A percentile compares a stretch with the other conserved stretches of the same genome.
Evolutionary conservation across 352 stramenopile species (phyloP).

Genomic region (Globisporangium cylindrosporum): DNA sequence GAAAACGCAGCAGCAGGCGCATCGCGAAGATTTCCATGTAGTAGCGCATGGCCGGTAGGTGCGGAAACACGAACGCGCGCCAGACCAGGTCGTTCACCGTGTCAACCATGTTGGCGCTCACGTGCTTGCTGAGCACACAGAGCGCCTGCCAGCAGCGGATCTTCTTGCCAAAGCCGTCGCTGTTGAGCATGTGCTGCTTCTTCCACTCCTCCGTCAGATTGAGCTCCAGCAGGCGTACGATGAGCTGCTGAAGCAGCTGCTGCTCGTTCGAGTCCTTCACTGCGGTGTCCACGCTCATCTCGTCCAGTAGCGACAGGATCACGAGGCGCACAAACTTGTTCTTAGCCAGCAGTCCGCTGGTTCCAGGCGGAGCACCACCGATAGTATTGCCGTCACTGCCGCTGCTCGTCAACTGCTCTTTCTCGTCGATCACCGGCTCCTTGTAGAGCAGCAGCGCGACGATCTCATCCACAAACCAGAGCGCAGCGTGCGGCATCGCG

Average conservation of each 20-base stretch:
- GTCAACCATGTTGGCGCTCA: conserved; percentile 25
- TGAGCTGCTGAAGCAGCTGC: conserved; percentile 34
- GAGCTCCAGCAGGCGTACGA: conserved; percentile 42
- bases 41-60: conserved; percentile 66
- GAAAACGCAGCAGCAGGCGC: conserved; percentile 56
- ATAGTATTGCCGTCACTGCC: neutral
- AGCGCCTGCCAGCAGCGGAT: conserved; percentile 78
- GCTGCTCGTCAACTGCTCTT: conserved; percentile 36
- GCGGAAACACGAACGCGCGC: conserved; percentile 52
- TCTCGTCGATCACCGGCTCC: conserved; percentile 69
- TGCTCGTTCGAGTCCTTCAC: conserved; percentile 13
- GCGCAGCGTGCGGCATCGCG: conserved; percentile 38
- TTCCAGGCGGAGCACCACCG: neutral
- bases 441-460: conserved; percentile 72
- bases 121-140: conserved; percentile 62
- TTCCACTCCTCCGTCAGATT: conserved; percentile 58
- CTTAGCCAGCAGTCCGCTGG: conserved; percentile 31
- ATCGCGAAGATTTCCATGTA: conserved; percentile 86
- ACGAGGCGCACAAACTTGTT: conserved; percentile 70
- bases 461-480: conserved; percentile 63
- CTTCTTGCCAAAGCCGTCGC: conserved; percentile 73
- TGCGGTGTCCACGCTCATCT: conserved; percentile 34
- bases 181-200: conserved; percentile 87
- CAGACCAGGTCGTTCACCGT: conserved; percentile 37
- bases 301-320: conserved; percentile 63